Percentiles rank a stretch among this genome's conserved stretches.
These are phyloP conservation scores for sorghum (Sorghum bicolor) DNA, from an alignment of 176 grass and related monocot genomes.

Conservation along the genomic window Sorghum_bicolor_NCBIv3 NC_012872.2:55474501-55475000, in stretches of 20 bases:
- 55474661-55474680: slow-evolving; percentile 82
- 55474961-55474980: slow-evolving; percentile 86
- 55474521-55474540: slow-evolving; percentile 74
- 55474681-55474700: slow-evolving; percentile 95
- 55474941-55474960: slow-evolving; percentile 72
- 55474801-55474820: slow-evolving; percentile 98
- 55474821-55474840: slow-evolving; percentile 90
- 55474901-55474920: slow-evolving; percentile 82
- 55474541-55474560: slow-evolving; percentile 91
- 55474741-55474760: slow-evolving; percentile 39
- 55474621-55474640: slow-evolving; percentile 80
- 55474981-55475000: slow-evolving; percentile 91
- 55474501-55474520: slow-evolving; percentile 75
- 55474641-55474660: slow-evolving; percentile 80
- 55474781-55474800: slow-evolving; percentile 84
- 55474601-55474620: slow-evolving; percentile 92
- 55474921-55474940: slow-evolving; percentile 75
- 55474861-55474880: slow-evolving; percentile 95
- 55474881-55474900: slow-evolving; percentile 81
- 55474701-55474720: slow-evolving; percentile 56
- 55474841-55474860: slow-evolving; percentile 86
- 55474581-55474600: slow-evolving; percentile 96
- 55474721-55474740: neutral
- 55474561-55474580: slow-evolving; percentile 84
- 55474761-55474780: slow-evolving; percentile 74